Conservation (phyloP, 2,329 filamentous ascomycete species). For the Claviceps sp. region DNA sequence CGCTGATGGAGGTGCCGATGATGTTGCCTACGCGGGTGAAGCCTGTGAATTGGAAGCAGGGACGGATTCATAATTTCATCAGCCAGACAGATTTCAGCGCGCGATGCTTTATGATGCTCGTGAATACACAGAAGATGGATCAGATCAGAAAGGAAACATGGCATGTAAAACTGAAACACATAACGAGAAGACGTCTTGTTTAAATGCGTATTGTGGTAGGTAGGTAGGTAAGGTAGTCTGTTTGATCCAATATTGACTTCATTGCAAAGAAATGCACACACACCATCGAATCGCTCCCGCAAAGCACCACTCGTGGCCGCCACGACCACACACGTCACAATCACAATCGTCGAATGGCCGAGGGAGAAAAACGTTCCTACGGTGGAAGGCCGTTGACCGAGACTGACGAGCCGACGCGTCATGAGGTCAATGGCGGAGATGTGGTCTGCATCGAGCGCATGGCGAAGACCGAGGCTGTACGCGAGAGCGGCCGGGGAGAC, state of each 20-base stretch:
- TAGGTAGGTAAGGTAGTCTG: too few species aligned
- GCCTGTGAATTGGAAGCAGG: constrained; percentile 11
- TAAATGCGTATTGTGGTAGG: too few species aligned
- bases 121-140: too few species aligned
- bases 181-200: too few species aligned
- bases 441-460: constrained; percentile 97
- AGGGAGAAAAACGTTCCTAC: constrained; percentile 92
- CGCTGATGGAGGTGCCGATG: constrained; percentile 77
- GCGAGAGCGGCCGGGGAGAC: constrained; percentile 71
- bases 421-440: constrained; percentile 79
- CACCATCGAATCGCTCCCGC: constrained; percentile 58
- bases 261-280: background rate
- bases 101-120: too few species aligned
- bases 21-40: constrained; percentile 77
- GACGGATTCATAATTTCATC: too few species aligned
- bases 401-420: constrained; percentile 77
- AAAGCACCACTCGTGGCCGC: constrained; percentile 81
- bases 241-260: too few species aligned
- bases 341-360: constrained; percentile 84
- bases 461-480: constrained; percentile 78
- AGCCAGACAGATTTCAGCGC: background rate
- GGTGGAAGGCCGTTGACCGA: constrained; percentile 74
- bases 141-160: too few species aligned
- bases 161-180: too few species aligned
- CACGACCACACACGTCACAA: constrained; percentile 81